Conservation (phyloP, 1,284 basidiomycete species). For the Heterobasidion irregulare region DNA sequence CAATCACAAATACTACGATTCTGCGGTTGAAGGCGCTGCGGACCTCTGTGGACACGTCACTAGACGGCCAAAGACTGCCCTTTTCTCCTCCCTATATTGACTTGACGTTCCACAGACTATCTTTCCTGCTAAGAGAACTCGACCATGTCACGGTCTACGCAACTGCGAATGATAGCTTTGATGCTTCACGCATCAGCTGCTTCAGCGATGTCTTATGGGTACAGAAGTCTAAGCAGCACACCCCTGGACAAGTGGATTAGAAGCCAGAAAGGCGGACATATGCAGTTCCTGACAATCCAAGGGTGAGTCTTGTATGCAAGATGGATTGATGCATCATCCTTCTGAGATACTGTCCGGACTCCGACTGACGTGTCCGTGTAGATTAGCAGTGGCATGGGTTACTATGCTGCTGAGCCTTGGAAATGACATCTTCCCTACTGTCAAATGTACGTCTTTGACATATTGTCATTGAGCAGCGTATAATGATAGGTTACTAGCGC, state of each 20-base stretch:
- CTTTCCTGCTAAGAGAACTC: no score
- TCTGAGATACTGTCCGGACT: neutral
- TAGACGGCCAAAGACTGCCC: no score
- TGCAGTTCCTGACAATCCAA: constrained; percentile 71
- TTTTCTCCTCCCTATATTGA: no score
- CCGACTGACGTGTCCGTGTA: constrained; percentile 11
- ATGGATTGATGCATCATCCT: no score
- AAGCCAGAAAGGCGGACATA: constrained; percentile 52
- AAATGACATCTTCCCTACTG: constrained; percentile 39
- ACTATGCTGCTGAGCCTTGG: constrained; percentile 43
- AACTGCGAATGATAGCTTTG: neutral
- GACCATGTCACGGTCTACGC: no score
- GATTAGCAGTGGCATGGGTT: constrained; percentile 41
- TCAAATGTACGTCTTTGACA: constrained; percentile 13
- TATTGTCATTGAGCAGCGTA: no score
- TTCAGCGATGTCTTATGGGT: constrained; percentile 41
- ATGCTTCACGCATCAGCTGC: constrained; percentile 34
- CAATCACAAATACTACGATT: no score
- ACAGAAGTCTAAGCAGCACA: constrained; percentile 26
- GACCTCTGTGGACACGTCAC: no score
- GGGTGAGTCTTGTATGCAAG: constrained; percentile 35
- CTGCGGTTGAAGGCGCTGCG: no score
- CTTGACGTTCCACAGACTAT: no score
- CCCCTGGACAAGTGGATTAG: constrained; percentile 30
- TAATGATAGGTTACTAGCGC: constrained; percentile 28